Conservation (phyloP, 1,284 basidiomycete species). For the Puccinia hordei region DNA sequence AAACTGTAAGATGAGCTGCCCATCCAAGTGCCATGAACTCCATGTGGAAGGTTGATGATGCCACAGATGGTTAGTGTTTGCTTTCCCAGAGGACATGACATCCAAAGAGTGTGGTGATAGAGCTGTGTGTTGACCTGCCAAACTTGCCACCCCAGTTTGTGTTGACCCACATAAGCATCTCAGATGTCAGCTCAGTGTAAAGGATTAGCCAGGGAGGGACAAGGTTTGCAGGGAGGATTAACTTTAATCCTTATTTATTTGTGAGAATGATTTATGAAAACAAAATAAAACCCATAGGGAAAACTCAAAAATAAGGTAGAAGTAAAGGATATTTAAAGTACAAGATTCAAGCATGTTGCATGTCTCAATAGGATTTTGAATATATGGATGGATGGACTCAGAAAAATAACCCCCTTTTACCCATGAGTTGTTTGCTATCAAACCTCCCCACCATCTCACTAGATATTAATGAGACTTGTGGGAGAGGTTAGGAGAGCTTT, state of each 20-base stretch:
- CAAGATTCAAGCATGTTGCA: not conserved
- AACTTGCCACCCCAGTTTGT: too few species aligned
- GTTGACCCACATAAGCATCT: too few species aligned
- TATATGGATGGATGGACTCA: not conserved
- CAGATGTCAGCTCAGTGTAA: not conserved
- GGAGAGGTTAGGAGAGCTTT: not conserved
- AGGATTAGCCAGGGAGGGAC: not conserved
- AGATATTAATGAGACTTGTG: not conserved
- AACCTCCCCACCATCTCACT: not conserved
- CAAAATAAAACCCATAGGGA: not conserved
- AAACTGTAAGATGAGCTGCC: too few species aligned
- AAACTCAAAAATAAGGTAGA: not conserved
- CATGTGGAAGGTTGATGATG: too few species aligned
- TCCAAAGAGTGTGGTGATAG: too few species aligned
- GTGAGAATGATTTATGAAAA: not conserved
- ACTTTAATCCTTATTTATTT: not conserved
- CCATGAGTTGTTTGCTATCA: not conserved
- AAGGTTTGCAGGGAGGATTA: not conserved
- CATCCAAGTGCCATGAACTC: too few species aligned
- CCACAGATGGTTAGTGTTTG: too few species aligned
- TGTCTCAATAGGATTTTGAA: not conserved
- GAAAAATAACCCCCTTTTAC: not conserved
- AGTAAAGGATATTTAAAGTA: too few species aligned
- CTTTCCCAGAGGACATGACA: too few species aligned
- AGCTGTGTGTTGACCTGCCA: too few species aligned